Evolutionary conservation across 1,284 basidiomycete species (phyloP).

Genomic region (Trichosporon sp.): DNA sequence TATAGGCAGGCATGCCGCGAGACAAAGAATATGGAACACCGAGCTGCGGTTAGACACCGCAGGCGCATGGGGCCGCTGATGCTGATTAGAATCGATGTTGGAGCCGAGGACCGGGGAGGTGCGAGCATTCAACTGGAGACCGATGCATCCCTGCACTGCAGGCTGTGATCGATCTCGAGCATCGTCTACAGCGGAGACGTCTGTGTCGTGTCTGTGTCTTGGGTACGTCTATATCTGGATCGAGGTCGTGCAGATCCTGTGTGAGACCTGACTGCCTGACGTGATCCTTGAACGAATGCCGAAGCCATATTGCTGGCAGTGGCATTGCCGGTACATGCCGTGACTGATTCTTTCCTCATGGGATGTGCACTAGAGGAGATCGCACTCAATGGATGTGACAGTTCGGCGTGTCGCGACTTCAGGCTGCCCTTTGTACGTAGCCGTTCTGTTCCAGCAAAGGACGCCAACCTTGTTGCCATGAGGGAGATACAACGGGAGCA

Average conservation of each 20-base stretch:
- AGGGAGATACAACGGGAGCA: not conserved
- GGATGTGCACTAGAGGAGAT: not conserved
- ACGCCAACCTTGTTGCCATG: not conserved
- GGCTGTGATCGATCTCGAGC: no score
- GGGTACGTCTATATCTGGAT: not conserved
- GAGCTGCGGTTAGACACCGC: not conserved
- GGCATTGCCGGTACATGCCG: not conserved
- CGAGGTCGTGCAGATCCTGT: constrained; percentile 7
- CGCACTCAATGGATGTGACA: constrained; percentile 1
- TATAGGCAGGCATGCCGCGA: not conserved
- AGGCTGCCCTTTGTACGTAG: not conserved
- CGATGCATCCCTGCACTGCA: not conserved
- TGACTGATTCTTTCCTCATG: not conserved
- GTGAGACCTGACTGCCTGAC: not conserved
- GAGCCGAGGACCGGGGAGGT: no score
- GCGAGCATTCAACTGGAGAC: not conserved
- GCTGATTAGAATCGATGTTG: no score
- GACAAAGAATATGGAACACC: not conserved
- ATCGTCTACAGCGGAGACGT: not conserved
- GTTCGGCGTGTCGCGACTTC: not conserved
- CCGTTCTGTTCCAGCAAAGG: not conserved
- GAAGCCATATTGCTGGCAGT: not conserved
- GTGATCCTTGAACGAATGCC: not conserved
- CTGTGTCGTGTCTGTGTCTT: not conserved
- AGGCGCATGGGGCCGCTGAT: not conserved